Base-by-base conservation (phyloP, 208 protist species). In the Wallacemonas sp. region DNA sequence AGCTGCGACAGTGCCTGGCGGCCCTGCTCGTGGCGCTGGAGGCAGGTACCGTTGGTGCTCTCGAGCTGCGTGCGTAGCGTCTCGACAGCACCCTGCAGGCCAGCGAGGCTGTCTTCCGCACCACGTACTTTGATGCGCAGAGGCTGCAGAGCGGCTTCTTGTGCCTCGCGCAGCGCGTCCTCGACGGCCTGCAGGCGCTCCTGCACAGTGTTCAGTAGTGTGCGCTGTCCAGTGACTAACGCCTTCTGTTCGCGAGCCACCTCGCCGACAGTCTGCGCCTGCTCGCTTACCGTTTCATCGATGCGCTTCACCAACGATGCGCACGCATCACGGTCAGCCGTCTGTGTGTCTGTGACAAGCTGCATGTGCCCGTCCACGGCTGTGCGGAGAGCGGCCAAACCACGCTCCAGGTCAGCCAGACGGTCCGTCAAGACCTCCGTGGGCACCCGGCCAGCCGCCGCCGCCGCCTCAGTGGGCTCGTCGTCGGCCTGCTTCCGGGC, bases 91-190 rank as follows among this genome's bases (percentile, higher is more conserved):
- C 46, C 39, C 12, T 44, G 24, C 3, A 36, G 21, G 22, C 39
- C 55, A 5, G 21, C 29, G 24, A 44, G 10, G 13, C 29, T 60
- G 4, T 29, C 63, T 22, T 58, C 63, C 34, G 33, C 29, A 2
- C 19, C 34, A 15, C 48, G 46, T 17, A 63, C 33, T 37, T 74
- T 71, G 30, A 42, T 22, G 39, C 58, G 38, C 44, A 71, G 33
- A 8, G 66, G 66, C 39, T 64, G 44, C 55, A 71, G 22, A 10
- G 36, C n/a, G 19, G 37, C 36, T 19, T 62, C 55, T 24, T 71
- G 53, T 22, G 42, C 24, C 15, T 32, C 32, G 29, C 38, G 22
- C 60, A 68, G 42, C 13, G 32, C 33, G 1, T 65, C 55, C 26
- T 72, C 66, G 0, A 67, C 27, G 1, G 37, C 8, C 6, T 12